Conservation (phyloP, 805 yeast species). For the Candida maltosa region DNA sequence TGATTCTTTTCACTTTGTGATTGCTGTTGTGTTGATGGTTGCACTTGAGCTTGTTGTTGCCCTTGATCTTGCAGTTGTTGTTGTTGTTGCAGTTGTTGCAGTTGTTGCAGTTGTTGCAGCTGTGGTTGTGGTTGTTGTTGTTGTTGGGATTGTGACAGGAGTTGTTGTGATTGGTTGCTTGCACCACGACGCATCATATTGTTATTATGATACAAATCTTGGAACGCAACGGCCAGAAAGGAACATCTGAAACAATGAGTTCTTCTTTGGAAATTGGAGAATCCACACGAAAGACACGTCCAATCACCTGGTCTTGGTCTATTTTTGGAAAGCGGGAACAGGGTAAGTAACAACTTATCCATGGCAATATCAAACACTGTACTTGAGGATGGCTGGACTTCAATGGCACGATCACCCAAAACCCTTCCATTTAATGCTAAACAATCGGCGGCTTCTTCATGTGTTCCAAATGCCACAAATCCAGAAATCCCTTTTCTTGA, state of each 20-base stretch:
- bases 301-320: conserved; percentile 96
- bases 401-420: conserved; percentile 70
- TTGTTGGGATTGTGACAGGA: conserved; percentile 1
- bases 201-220: conserved; percentile 50
- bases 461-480: conserved; percentile 79
- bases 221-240: conserved; percentile 68
- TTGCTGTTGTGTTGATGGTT: not conserved
- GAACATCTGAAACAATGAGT: conserved; percentile 93
- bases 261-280: conserved; percentile 89
- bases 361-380: conserved; percentile 77
- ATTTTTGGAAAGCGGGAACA: conserved; percentile 82
- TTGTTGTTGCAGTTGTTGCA: conserved; percentile 9
- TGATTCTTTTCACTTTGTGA: not conserved
- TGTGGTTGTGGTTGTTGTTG: conserved; percentile 11
- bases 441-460: conserved; percentile 82
- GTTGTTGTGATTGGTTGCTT: conserved; percentile 1
- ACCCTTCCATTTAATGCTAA: conserved; percentile 76
- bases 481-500: conserved; percentile 49
- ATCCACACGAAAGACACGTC: conserved; percentile 97
- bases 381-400: conserved; percentile 83
- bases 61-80: conserved; percentile 2
- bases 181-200: conserved; percentile 4
- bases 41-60: conserved; percentile 1
- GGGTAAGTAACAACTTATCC: conserved; percentile 72
- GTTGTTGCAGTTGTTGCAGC: conserved; percentile 7